Evolutionary conservation across 2,329 filamentous ascomycete genomes (phyloP).

Genomic region (Fusarium praegraminearum): DNA sequence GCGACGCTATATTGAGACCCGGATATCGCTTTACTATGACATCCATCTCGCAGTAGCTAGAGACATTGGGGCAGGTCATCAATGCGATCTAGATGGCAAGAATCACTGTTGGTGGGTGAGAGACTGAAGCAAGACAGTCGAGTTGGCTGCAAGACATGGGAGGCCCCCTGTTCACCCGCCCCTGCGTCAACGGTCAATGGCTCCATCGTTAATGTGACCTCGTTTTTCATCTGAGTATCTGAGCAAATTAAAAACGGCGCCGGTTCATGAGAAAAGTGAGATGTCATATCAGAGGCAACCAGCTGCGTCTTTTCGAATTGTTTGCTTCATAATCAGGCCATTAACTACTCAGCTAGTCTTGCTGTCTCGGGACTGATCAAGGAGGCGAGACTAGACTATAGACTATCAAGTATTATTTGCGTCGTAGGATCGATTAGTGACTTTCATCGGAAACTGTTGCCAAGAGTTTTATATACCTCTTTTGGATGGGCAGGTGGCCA

Average conservation of each 20-base stretch:
- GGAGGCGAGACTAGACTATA: too few species aligned
- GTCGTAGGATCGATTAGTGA: neutral
- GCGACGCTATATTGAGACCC: neutral
- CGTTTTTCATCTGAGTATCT: neutral
- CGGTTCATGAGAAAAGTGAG: conserved; percentile 1
- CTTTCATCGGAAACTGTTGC: neutral
- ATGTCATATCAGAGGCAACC: neutral
- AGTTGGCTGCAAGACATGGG: conserved; percentile 2
- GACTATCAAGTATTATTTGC: neutral
- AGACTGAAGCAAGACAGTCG: neutral
- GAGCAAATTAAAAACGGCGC: neutral
- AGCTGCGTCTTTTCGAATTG: neutral
- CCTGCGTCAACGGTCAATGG: neutral
- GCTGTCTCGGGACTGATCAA: neutral
- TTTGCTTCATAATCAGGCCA: neutral
- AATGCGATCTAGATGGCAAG: neutral
- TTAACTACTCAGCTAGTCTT: neutral
- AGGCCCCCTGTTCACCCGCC: neutral
- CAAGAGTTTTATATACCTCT: neutral
- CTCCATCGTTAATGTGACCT: neutral
- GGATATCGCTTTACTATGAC: neutral
- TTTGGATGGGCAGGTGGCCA: neutral
- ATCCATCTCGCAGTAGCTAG: neutral
- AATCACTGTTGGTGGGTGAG: neutral
- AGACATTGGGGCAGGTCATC: neutral